Conservation (phyloP, 225 moss, liverwort and hornwort genomes). For the Neckera pumila region DNA sequence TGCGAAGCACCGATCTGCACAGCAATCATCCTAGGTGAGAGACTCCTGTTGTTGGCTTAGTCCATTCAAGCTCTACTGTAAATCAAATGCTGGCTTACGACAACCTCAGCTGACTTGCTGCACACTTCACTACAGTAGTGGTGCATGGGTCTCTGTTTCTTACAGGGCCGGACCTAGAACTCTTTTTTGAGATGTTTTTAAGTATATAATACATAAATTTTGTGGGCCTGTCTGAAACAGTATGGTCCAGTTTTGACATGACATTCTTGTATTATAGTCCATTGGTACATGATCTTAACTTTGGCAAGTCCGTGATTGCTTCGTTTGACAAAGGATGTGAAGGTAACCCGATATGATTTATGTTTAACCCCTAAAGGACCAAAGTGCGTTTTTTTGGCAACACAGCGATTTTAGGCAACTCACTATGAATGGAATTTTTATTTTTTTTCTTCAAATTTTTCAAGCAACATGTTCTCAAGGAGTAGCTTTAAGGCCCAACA, state of each 20-base stretch:
- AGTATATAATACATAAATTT: constrained; percentile 13
- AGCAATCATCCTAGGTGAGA: background rate
- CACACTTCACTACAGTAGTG: background rate
- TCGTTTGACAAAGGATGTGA: background rate
- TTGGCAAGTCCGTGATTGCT: background rate
- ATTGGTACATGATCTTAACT: background rate
- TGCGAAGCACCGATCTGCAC: background rate
- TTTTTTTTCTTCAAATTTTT: too few relatives aligned
- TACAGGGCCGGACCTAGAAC: background rate
- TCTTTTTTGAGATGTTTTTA: background rate
- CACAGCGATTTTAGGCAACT: too few relatives aligned
- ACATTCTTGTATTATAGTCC: constrained; percentile 6
- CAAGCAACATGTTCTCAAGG: too few relatives aligned
- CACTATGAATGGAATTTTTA: too few relatives aligned
- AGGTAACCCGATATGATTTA: background rate
- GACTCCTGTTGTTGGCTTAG: background rate
- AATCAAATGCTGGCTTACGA: background rate
- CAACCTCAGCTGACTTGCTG: background rate
- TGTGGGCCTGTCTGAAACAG: background rate
- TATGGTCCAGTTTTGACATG: constrained; percentile 1
- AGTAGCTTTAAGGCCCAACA: too few relatives aligned
- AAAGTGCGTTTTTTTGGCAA: too few relatives aligned
- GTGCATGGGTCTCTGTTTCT: background rate
- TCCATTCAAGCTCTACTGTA: background rate
- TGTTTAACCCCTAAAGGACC: too few relatives aligned